Evolutionary conservation across 768 basidiomycete species (phyloP).

Genomic region (Russula earlei): DNA sequence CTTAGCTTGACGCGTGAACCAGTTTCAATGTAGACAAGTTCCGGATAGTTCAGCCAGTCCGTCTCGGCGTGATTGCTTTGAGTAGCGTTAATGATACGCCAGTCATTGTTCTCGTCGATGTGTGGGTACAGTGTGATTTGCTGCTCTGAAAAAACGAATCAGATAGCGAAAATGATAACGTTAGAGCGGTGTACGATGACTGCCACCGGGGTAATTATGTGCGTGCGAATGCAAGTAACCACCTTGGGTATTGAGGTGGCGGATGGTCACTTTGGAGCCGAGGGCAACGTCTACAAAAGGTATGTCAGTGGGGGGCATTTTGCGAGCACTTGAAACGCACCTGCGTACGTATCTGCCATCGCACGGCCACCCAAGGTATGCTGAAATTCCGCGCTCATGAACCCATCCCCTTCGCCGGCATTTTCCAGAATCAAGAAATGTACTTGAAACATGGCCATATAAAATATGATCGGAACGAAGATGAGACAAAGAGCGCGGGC

Average conservation of each 20-base stretch:
- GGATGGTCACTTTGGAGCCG: conserved; percentile 74
- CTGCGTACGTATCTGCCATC: conserved; percentile 90
- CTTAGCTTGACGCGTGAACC: conserved; percentile 70
- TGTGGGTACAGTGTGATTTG: conserved; percentile 99
- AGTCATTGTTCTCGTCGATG: conserved; percentile 92
- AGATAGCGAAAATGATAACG: neutral
- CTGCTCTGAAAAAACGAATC: conserved; percentile 55
- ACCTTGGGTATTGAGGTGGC: conserved; percentile 94
- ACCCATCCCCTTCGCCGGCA: conserved; percentile 95
- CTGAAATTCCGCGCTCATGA: conserved; percentile 99
- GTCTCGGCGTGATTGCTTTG: conserved; percentile 31
- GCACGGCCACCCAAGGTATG: conserved; percentile 83
- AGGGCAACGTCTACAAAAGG: conserved; percentile 59
- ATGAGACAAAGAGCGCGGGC: conserved; percentile 90
- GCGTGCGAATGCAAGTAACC: conserved; percentile 97
- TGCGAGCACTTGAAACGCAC: conserved; percentile 32
- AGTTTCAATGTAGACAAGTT: conserved; percentile 54
- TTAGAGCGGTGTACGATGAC: conserved; percentile 55
- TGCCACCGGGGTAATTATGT: conserved; percentile 84
- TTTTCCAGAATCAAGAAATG: conserved; percentile 85
- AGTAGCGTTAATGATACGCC: conserved; percentile 77
- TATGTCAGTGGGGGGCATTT: neutral
- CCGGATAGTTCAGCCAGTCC: conserved; percentile 39
- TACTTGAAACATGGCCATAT: conserved; percentile 94
- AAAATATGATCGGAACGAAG: conserved; percentile 72